A percentile compares a stretch with the other conserved stretches of the same genome.
Conservation (phyloP, 2,329 filamentous ascomycete species). For the Neocucurbitaria cava region DNA sequence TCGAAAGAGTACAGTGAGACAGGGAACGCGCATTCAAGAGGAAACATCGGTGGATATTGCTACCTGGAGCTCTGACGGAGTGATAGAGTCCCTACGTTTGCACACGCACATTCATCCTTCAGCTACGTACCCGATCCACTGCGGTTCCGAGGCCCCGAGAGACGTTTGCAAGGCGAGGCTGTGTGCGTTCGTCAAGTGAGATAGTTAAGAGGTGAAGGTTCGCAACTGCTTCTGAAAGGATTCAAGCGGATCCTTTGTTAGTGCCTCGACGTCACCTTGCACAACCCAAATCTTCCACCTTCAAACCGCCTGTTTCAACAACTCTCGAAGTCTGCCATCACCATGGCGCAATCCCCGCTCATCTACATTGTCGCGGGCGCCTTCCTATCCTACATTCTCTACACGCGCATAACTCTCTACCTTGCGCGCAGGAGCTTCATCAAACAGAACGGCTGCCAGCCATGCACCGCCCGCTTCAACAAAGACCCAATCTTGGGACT, state of each 20-base stretch:
- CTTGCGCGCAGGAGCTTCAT: slow-evolving; percentile 47
- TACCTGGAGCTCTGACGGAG: neutral
- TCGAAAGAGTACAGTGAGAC: neutral
- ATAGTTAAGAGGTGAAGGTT: neutral
- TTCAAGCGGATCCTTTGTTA: neutral
- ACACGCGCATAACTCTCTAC: slow-evolving; percentile 44
- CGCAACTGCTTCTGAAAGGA: neutral
- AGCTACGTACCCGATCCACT: neutral
- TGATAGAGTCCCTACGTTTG: neutral
- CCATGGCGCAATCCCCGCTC: slow-evolving; percentile 35
- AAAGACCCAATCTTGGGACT: slow-evolving; percentile 63
- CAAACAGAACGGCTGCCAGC: slow-evolving; percentile 57
- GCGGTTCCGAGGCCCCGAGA: neutral
- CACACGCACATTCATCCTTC: neutral
- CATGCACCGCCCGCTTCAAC: slow-evolving; percentile 56
- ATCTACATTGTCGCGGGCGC: slow-evolving; percentile 37
- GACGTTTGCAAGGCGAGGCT: neutral
- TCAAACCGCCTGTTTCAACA: neutral
- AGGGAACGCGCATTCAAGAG: neutral
- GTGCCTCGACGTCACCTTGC: neutral
- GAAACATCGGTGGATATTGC: neutral
- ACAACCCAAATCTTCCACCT: neutral
- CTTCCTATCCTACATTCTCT: slow-evolving; percentile 45
- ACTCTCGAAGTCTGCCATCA: neutral
- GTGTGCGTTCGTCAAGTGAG: neutral